Base-by-base conservation (phyloP, 2,329 filamentous ascomycete species). In the Biscogniauxia marginata region DNA sequence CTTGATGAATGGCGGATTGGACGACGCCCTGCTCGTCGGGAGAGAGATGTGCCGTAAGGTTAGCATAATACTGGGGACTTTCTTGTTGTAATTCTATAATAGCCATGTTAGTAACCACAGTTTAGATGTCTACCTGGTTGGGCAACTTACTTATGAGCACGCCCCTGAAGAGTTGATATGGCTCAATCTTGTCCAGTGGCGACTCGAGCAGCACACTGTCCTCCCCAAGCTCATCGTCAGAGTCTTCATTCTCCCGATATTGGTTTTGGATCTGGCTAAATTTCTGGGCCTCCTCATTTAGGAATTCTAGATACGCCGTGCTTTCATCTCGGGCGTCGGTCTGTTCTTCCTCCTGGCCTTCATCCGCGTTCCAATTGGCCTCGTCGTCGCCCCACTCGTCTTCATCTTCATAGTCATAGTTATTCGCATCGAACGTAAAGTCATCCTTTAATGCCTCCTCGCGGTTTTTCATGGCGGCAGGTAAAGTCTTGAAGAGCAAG, bases 131-230 rank as follows among this genome's bases (percentile, higher is more conserved):
- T 16, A 49, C 24, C 13, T 34, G 11, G 16, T 49, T 18, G 53
- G n/a, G 46, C 7, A 21, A 85, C 90, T 74, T 85, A 96, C 93
- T 89, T 70, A 93, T 75, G 63, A 98, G 79, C 18, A 90, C 87
- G 59, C 84, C 81, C 71, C 91, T 89, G 83, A 99, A 97, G 60
- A 96, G 79, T 70, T 87, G 84, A 69, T 99, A 99, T 2, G 93
- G 93, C 75, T 99, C 95, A 60, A 99, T 83, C 77, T 95, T 95
- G 74, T 99, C 95, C 21, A 99, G 81, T 16, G 93, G 93, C 11
- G 93, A 96, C 74, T 99, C 95, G 2, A 99, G 84, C 51, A 98
- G 80, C 57, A 91, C 89, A 71, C 93, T 93, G 67, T 98, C 95
- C 73, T 98, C 93, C 18, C 96, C 85, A 47, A 97, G 87, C 53